A percentile compares a stretch with the other conserved stretches of the same genome.
Evolutionary conservation across 106 monocot genomes (phyloP).

Genomic region (Posidonia australis): DNA sequence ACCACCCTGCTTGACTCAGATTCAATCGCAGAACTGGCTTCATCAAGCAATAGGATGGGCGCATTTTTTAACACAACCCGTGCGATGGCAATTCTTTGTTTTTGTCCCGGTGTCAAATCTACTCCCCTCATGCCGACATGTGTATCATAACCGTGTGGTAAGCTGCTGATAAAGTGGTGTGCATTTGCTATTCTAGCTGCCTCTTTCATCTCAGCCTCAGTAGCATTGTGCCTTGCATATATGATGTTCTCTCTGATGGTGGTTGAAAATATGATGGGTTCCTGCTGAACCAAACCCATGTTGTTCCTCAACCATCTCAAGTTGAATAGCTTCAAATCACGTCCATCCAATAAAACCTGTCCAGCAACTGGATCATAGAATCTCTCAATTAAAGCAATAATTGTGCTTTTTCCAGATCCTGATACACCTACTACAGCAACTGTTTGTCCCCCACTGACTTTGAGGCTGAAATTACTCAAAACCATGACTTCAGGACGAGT

Average conservation of each 20-base stretch:
- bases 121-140: conserved; percentile 97
- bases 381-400: conserved; percentile 86
- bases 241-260: conserved; percentile 96
- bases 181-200: conserved; percentile 98
- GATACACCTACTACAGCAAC: conserved; percentile 93
- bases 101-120: conserved; percentile 85
- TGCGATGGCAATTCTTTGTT: conserved; percentile 95
- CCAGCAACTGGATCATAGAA: conserved; percentile 92
- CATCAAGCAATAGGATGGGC: conserved; percentile 90
- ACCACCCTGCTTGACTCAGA: conserved; percentile 95
- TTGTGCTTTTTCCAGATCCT: conserved; percentile 98
- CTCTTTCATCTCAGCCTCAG: conserved; percentile 92
- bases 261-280: conserved; percentile 95
- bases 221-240: conserved; percentile 93
- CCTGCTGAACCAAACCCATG: conserved; percentile 94
- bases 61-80: conserved; percentile 94
- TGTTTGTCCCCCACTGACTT: conserved; percentile 84
- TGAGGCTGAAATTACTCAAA: conserved; percentile 88
- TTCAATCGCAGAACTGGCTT: conserved; percentile 91
- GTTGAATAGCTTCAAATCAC: conserved; percentile 81
- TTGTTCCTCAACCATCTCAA: conserved; percentile 88
- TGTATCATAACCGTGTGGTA: conserved; percentile 97
- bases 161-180: conserved; percentile 97
- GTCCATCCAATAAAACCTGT: conserved; percentile 75
- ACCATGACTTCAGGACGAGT: conserved; percentile 66